A percentile compares a stretch with the other conserved stretches of the same genome.
phyloP scores from a whole-genome alignment of 345 rosid species.

The Syzygium aromaticum region DNA sequence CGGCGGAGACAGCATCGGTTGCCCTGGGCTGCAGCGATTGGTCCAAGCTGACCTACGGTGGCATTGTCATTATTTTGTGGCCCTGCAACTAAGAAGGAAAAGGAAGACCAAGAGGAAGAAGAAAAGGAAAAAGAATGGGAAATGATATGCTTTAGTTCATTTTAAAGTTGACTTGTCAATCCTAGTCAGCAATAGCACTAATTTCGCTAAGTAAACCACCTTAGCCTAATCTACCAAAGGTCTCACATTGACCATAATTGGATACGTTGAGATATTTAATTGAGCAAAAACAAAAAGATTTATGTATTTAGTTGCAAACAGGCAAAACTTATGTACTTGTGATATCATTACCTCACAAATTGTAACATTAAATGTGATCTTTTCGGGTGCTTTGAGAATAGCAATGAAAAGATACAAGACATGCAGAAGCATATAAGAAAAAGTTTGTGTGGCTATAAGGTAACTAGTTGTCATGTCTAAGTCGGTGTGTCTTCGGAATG shows the following conservation, averaged over 20 bases:
- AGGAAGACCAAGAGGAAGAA: background rate
- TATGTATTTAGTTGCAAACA: background rate
- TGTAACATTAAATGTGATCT: background rate
- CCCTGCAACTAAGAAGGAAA: background rate
- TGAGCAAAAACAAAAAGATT: background rate
- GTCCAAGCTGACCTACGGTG: background rate
- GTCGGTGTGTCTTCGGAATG: background rate
- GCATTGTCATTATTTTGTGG: background rate
- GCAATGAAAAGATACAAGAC: background rate
- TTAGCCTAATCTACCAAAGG: background rate
- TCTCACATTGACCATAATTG: background rate
- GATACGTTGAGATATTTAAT: background rate
- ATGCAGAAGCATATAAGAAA: background rate
- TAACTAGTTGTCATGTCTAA: background rate
- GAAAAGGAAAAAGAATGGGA: background rate
- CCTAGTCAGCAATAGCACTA: background rate
- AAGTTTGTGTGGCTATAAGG: fast-evolving
- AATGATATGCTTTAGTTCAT: background rate
- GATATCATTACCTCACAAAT: background rate
- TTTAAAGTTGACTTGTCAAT: background rate
- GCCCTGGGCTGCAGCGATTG: background rate
- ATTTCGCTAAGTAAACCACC: background rate
- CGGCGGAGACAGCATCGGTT: background rate
- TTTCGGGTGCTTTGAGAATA: background rate
- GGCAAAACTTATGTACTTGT: background rate